Evolutionary conservation across 176 grass and related monocot species (phyloP).

Genomic region (Miscanthus lutarioriparius): DNA sequence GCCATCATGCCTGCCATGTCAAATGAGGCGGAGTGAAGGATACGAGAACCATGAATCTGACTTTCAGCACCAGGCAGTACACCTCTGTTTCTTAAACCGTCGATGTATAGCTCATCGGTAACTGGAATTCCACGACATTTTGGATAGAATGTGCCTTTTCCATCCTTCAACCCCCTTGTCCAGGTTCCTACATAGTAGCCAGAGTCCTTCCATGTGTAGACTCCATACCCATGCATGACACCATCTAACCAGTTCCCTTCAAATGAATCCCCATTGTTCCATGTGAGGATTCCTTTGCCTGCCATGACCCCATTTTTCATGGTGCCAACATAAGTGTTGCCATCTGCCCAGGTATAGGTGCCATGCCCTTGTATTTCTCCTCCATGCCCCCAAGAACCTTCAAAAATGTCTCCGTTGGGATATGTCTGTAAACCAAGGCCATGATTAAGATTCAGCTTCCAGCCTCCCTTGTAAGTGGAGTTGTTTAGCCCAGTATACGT

Average conservation of each 20-base stretch:
- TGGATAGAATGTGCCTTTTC: constrained; percentile 91
- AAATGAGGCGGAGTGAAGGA: constrained; percentile 65
- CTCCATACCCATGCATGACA: constrained; percentile 78
- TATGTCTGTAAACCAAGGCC: constrained; percentile 75
- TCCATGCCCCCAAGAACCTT: constrained; percentile 91
- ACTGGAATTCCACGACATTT: constrained; percentile 62
- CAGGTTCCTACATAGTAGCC: constrained; percentile 84
- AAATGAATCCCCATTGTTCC: constrained; percentile 83
- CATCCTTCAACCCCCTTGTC: constrained; percentile 95
- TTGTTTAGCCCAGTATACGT: constrained; percentile 48
- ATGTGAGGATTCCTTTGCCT: constrained; percentile 77
- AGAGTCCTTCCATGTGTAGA: constrained; percentile 78
- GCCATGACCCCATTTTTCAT: constrained; percentile 90
- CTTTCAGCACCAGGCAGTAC: constrained; percentile 62
- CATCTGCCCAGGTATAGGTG: constrained; percentile 79
- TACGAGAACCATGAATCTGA: constrained; percentile 60
- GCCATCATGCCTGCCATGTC: constrained; percentile 75
- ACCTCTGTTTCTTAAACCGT: constrained; percentile 65
- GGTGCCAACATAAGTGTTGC: constrained; percentile 68
- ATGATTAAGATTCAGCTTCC: constrained; percentile 86
- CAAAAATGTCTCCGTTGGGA: constrained; percentile 74
- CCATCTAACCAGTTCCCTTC: constrained; percentile 94
- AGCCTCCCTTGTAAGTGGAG: constrained; percentile 71
- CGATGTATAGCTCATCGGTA: constrained; percentile 58
- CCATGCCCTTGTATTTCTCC: constrained; percentile 76